Conservation (phyloP, 2,329 filamentous ascomycete species). For the Epichloe bromicola region DNA sequence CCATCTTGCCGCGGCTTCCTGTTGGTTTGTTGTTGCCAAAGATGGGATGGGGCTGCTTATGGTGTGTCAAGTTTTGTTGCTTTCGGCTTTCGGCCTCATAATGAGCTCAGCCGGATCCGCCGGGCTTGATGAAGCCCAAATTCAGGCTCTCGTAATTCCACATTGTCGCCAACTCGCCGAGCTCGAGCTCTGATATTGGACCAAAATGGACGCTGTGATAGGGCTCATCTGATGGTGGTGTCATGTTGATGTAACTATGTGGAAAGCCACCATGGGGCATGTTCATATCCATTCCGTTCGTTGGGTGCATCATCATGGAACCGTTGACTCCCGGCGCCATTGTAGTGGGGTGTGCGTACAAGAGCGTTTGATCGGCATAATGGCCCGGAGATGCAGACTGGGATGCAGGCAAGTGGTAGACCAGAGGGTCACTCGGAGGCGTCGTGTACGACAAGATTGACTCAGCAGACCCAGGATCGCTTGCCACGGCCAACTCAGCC, state of each 20-base stretch:
- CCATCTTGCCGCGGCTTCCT: too few relatives aligned
- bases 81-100: not conserved
- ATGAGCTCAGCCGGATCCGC: not conserved
- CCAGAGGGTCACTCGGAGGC: not conserved
- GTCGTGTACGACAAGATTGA: conserved; percentile 5
- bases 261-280: not conserved
- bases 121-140: conserved; percentile 16
- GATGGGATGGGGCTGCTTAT: not conserved
- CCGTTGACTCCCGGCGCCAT: not conserved
- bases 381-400: not conserved
- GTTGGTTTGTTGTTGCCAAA: not conserved
- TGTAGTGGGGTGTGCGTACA: not conserved
- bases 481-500: not conserved
- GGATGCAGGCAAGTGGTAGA: not conserved
- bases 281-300: not conserved
- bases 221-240: conserved; percentile 6
- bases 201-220: conserved; percentile 11
- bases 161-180: conserved; percentile 19
- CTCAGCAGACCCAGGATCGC: conserved; percentile 1
- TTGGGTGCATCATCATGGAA: not conserved
- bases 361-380: not conserved
- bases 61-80: not conserved
- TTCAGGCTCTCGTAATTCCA: conserved; percentile 23
- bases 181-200: conserved; percentile 19
- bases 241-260: conserved; percentile 5